Conservation (phyloP, 202 grass and related monocot species). For the Elaeis oleifera region DNA sequence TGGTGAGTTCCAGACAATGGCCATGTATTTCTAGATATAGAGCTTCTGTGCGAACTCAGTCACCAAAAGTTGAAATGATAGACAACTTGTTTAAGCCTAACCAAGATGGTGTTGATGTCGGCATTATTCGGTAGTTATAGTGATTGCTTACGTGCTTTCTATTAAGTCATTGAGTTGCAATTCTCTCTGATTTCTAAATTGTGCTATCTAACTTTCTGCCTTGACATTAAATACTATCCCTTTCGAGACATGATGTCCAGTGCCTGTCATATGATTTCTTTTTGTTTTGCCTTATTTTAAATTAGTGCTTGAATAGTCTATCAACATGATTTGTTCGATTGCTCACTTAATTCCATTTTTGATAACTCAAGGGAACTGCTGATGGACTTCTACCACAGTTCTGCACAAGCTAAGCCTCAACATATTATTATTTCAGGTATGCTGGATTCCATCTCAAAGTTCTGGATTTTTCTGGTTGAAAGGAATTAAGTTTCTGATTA, state of each 20-base stretch:
- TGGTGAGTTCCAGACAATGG: constrained; percentile 54
- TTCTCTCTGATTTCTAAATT: not conserved
- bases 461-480: not conserved
- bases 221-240: no score
- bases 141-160: not conserved
- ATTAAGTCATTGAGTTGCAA: not conserved
- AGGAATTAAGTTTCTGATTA: not conserved
- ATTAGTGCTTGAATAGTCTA: no score
- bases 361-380: constrained; percentile 45
- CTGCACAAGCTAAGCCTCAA: constrained; percentile 59
- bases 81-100: constrained; percentile 65
- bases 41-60: constrained; percentile 50
- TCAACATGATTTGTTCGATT: no score
- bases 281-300: no score
- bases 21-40: constrained; percentile 52
- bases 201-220: no score
- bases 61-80: constrained; percentile 36
- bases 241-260: no score
- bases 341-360: no score
- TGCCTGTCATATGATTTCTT: no score
- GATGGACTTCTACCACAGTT: constrained; percentile 76
- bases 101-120: constrained; percentile 41
- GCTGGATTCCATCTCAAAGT: not conserved
- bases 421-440: constrained; percentile 78
- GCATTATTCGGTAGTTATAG: constrained; percentile 31